Conservation (phyloP, 306 rosid genomes). For the Lotus japonicus region DNA sequence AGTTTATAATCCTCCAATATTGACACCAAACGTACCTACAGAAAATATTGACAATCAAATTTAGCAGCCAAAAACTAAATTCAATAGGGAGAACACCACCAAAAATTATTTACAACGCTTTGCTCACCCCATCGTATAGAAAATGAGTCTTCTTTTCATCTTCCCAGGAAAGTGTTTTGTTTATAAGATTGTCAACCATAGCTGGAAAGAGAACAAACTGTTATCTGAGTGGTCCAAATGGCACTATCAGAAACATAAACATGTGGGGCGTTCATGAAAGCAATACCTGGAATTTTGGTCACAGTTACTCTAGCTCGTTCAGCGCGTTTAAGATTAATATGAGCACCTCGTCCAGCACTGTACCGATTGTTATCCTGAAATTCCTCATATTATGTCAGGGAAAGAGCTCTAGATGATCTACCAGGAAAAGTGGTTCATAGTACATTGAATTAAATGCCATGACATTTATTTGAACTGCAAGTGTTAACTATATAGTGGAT, state of each 20-base stretch:
- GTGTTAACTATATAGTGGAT: too few relatives aligned
- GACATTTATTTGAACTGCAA: not conserved
- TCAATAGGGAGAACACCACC: not conserved
- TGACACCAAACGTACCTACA: slow-evolving; percentile 73
- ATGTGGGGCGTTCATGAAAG: not conserved
- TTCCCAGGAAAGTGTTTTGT: slow-evolving; percentile 80
- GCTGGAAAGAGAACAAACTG: slow-evolving; percentile 45
- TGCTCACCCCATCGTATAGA: slow-evolving; percentile 91
- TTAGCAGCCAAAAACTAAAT: not conserved
- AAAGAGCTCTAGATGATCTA: slow-evolving; percentile 22
- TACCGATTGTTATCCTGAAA: slow-evolving; percentile 81
- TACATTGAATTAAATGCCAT: not conserved
- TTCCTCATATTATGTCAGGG: slow-evolving; percentile 9
- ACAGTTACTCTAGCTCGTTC: slow-evolving; percentile 85
- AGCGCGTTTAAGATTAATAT: slow-evolving; percentile 91
- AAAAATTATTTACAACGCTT: not conserved
- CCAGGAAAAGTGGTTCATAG: not conserved
- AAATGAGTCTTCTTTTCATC: slow-evolving; percentile 58
- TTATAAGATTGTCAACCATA: slow-evolving; percentile 76
- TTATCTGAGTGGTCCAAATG: slow-evolving; percentile 23
- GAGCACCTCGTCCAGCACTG: slow-evolving; percentile 91
- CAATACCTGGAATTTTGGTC: slow-evolving; percentile 86
- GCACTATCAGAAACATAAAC: not conserved
- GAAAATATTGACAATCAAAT: slow-evolving; percentile 1
- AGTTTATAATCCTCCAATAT: slow-evolving; percentile 85